Base-by-base conservation (phyloP, 1,284 basidiomycete genomes). In the Trametes sp. region DNA sequence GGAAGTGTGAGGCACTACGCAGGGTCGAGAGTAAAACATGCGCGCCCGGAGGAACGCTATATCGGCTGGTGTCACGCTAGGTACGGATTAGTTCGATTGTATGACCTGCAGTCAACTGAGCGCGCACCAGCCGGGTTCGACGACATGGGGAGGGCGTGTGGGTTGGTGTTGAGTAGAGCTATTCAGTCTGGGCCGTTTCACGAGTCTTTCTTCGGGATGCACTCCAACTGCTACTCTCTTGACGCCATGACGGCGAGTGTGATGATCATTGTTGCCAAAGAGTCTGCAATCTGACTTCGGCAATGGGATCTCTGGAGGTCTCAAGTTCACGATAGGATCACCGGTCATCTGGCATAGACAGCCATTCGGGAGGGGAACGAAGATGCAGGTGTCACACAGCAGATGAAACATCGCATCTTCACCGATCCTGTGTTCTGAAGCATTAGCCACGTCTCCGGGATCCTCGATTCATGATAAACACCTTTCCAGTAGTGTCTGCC, bases 281-380 rank as follows among this genome's bases (percentile, higher is more conserved):
- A 2, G 9, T 24, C 4, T 6, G 5, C 29, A 29, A 11, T 31
- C 7, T 6, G 21, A 44, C 13, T 19, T 21, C 14, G 35, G 21
- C 7, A 14, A n/a, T 10, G 14, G 21, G 10, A 57, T 3, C 38
- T 46, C 21, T 5, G 77, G 76, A n/a, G 78, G 77, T 5, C 72
- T 71, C 16, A 81, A 65, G 57, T 86, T 80, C 19, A 87, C 77
- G 11, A 96, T 71, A 2, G 90, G 87, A 35, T 83, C 79, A 2
- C 94, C 95, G 0, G 88, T 86, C 62, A 95, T 74, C 74, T 96
- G 94, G 64, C 89, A 91, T 16, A 90, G 82, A 70, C 92, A 95
- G n/a, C 84, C 86, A 67, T 94, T 94, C 0, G 89, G 87, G 8
- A 96, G 73, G 1, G 88, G 78, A 14, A 88, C 72, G 71, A 95